Evolutionary conservation across 1,139 yeast species (phyloP), one percentile per base, ranked within the genome.

Genomic region (Sugiyamaella sp.): DNA sequence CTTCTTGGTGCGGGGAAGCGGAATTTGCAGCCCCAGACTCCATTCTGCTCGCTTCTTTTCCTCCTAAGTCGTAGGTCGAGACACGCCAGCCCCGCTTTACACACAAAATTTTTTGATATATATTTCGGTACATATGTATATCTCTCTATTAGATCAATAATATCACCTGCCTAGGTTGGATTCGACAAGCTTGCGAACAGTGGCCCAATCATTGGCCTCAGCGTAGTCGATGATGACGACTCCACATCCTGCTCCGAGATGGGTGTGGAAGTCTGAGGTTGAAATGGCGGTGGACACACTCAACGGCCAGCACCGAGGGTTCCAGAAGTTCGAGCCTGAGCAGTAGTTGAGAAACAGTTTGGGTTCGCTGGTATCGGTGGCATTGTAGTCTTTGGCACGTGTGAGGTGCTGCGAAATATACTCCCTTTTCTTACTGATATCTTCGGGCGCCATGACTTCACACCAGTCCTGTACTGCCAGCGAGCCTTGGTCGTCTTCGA

Each of bases 381-480:
- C 49, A 65, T 80, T 80, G 71, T 81, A 80, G 27, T 78, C 74
- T 38, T 66, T 69, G 2, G 95, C 87, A 55, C 76, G 76, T 49
- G 76, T 69, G 48, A 85, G 73, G 66, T 84, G 78, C 39, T 80
- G 75, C 64, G 79, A 80, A 60, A 86, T 82, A 63, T 80, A 82
- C 9, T 71, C 72, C 22, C 80, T 76, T 68, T 87, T 87, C 63
- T 77, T 78, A n/a, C 74, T 68, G 56, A 86, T 77, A 60, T 82
- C 89, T n/a, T 72, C 75, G 16, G 73, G 75, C 44, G 71, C 69
- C 58, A 77, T 75, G 57, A 87, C 77, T 68, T 85, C 91, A 70
- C 87, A 84, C 74, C 77, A 86, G 70, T 87, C 95, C 71, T 87
- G 95, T 16, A 86, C 89, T 17, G 78, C 81, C 62, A 84, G 76